These are phyloP conservation scores for Pseudogymnoascus sp. DNA, from an alignment of 2,329 filamentous ascomycete species.

Conservation along the genomic window DNA sequence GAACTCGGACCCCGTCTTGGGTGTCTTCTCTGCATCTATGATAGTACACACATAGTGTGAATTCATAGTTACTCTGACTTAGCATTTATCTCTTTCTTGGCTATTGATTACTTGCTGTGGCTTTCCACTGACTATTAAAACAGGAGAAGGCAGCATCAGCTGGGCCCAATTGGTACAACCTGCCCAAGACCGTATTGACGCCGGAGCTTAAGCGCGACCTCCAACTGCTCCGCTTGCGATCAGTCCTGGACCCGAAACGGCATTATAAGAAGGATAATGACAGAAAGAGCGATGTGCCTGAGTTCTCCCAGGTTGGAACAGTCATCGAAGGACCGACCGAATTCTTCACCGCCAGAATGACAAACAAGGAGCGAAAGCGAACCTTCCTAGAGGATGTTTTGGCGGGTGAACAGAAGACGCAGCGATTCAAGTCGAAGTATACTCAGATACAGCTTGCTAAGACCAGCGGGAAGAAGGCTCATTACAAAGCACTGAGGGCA, in stretches of 20 bases:
- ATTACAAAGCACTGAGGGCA: slow-evolving; percentile 73
- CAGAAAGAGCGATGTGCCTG: slow-evolving; percentile 59
- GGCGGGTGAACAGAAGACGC: slow-evolving; percentile 54
- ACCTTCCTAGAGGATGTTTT: slow-evolving; percentile 84
- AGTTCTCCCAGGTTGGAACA: slow-evolving; percentile 83
- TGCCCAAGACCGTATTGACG: slow-evolving; percentile 78
- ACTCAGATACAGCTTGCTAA: slow-evolving; percentile 75
- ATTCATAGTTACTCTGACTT: slow-evolving; percentile 68
- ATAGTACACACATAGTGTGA: slow-evolving; percentile 36
- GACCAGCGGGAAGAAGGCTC: slow-evolving; percentile 78
- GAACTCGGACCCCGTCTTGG: slow-evolving; percentile 73
- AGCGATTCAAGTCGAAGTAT: slow-evolving; percentile 82
- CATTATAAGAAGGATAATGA: slow-evolving; percentile 83
- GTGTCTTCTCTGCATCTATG: slow-evolving; percentile 62
- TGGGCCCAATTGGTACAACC: slow-evolving; percentile 77
- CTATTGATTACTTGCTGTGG: slow-evolving; percentile 10
- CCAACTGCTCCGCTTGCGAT: slow-evolving; percentile 82
- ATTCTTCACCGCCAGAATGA: slow-evolving; percentile 72
- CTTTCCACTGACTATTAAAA: slow-evolving; percentile 1
- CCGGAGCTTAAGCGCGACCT: slow-evolving; percentile 82
- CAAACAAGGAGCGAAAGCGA: slow-evolving; percentile 79
- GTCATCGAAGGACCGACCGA: slow-evolving; percentile 85
- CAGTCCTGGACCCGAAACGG: slow-evolving; percentile 78
- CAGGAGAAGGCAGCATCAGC: slow-evolving; percentile 52
- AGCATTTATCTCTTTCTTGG: slow-evolving; percentile 7